These are phyloP conservation scores for Rhodotorula sp. DNA, from an alignment of 1,284 basidiomycete species.

Conservation along the genomic window DNA sequence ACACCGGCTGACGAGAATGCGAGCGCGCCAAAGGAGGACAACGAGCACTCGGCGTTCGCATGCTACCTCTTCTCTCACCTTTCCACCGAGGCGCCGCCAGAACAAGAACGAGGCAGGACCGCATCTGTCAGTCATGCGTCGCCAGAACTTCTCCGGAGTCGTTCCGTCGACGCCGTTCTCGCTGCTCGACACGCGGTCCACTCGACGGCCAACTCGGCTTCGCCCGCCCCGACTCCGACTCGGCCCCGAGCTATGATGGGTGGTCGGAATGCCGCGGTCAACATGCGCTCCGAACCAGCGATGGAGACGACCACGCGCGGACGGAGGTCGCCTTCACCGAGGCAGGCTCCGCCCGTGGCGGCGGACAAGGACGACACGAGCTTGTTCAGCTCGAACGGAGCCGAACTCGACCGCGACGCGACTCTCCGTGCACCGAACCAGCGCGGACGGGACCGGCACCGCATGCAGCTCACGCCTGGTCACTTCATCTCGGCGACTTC, in stretches of 20 bases:
- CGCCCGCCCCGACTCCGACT: not conserved
- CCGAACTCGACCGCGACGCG: slow-evolving; percentile 22
- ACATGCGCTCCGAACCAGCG: slow-evolving; percentile 4
- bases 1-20: too few relatives aligned
- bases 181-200: slow-evolving; percentile 6
- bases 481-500: slow-evolving; percentile 34
- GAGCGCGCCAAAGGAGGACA: slow-evolving; percentile 2
- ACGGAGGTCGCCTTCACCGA: not conserved
- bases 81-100: slow-evolving; percentile 2
- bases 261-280: slow-evolving; percentile 11
- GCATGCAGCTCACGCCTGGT: slow-evolving; percentile 23
- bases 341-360: not conserved
- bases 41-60: slow-evolving; percentile 36
- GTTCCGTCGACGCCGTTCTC: slow-evolving; percentile 13
- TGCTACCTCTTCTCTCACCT: slow-evolving; percentile 41
- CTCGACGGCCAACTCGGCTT: not conserved
- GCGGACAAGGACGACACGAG: not conserved
- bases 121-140: not conserved
- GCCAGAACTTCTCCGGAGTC: slow-evolving; percentile 16
- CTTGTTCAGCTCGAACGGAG: not conserved
- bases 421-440: slow-evolving; percentile 19
- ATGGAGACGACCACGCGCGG: slow-evolving; percentile 8
- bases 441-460: not conserved
- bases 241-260: slow-evolving; percentile 29
- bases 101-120: slow-evolving; percentile 14